A percentile compares a stretch with the other conserved stretches of the same genome.
Evolutionary conservation across 352 stramenopile species (phyloP).

Genomic region (Pythium myriotylum): DNA sequence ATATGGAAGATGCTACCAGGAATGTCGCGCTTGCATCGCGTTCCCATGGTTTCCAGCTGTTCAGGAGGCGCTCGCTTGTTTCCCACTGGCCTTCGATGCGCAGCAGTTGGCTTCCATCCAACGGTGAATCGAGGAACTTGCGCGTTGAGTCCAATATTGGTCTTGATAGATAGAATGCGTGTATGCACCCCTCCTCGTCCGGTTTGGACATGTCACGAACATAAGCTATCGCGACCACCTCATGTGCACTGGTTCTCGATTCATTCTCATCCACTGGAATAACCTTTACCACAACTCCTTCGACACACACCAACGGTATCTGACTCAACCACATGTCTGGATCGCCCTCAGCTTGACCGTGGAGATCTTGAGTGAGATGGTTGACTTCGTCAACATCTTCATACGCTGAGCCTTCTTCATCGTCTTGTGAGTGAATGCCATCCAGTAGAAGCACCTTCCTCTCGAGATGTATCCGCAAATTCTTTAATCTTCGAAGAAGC

Average conservation of each 20-base stretch:
- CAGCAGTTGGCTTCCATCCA: conserved; percentile 7
- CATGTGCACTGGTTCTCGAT: conserved; percentile 18
- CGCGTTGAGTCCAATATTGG: not conserved
- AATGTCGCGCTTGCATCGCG: conserved; percentile 48
- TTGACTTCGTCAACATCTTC: conserved; percentile 37
- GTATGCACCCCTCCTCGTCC: conserved; percentile 19
- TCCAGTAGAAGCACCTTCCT: conserved; percentile 46
- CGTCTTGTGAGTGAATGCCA: conserved; percentile 42
- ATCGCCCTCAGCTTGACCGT: conserved; percentile 33
- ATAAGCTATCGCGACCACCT: conserved; percentile 40
- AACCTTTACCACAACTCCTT: conserved; percentile 42
- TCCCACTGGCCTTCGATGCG: conserved; percentile 40
- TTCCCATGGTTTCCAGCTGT: conserved; percentile 67
- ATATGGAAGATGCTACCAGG: conserved; percentile 26
- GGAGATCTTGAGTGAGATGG: conserved; percentile 54
- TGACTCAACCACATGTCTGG: conserved; percentile 20
- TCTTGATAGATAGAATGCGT: conserved; percentile 37
- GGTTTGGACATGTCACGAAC: conserved; percentile 26
- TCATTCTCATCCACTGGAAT: conserved; percentile 22
- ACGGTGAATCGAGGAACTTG: not conserved
- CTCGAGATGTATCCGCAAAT: conserved; percentile 54
- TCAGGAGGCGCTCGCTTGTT: conserved; percentile 55
- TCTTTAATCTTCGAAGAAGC: conserved; percentile 28
- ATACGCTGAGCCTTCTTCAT: conserved; percentile 5
- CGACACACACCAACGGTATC: conserved; percentile 26